Evolutionary conservation across 345 rosid species (phyloP), one percentile per base, ranked within the genome.

Genomic region (Reutealis trisperma): DNA sequence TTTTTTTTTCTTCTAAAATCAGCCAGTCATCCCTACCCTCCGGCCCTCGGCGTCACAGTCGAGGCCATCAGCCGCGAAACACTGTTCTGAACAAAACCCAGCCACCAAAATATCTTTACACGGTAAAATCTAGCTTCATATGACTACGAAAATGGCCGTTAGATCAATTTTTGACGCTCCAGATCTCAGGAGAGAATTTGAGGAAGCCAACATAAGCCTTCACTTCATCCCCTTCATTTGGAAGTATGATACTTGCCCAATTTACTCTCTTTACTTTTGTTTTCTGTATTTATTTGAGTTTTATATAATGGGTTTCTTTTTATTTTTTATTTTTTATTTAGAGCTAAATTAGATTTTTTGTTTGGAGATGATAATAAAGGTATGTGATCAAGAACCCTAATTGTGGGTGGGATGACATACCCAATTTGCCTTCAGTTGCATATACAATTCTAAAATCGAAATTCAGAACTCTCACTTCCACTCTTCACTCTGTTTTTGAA

Each of bases 391-490:
- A 87, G 78, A 92, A 92, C 84, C 98, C 97, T 71, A 85, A 87
- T 67, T 90, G 96, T 74, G 91, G 87, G 45, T 90, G 95, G 93
- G 88, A 83, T 3, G 84, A 93, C 69, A 86, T 96, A 45, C 97
- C 93, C 6, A 81, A 85, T 67, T 59, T 96, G 84, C 98, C 97
- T 12, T 73, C 96, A 1, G 81, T 92, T 18, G 93, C 94, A 11
- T 93, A 96, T 82, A 52, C 85, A 21, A 79, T 93, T 18, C 92
- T 96, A n/a, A 88, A 79, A 19, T 83, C 94, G 1, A 93, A 92
- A 82, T 96, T 96, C 91, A 89, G 86, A 87, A 82, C 91, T 79
- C 84, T 92, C 63, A 88, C 96, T 65, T 96, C 98, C 32, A 79
- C 88, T 76, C 83, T 93, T n/a, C 87, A 96, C 84, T 88, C 95